Evolutionary conservation across 2,329 filamentous ascomycete genomes (phyloP), one percentile per base, ranked within the genome.

Genomic region (Pestalotiopsis sp.): DNA sequence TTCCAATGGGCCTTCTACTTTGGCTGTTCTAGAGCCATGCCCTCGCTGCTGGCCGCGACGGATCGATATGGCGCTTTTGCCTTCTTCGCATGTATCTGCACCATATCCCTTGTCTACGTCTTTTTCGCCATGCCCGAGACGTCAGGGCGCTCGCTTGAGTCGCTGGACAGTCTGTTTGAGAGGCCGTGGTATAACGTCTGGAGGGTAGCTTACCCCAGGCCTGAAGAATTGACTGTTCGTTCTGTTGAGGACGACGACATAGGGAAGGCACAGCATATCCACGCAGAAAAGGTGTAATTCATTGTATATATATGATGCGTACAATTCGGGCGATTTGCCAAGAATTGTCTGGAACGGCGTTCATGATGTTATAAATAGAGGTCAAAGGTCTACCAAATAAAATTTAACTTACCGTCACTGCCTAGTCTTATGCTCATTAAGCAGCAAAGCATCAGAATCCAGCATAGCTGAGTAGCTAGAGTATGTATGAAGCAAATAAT

Each of bases 1-100:
- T 79, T 83, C 36, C 82, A 85, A 27, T 85, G 77, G 77, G 76
- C 74, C 0, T 76, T 77, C 27, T 79, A 80, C 66, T 80, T 79
- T 58, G 78, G 77, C 0, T 78, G 77, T 56, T 79, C 78, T 0
- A 73, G 74, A 0, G 76, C 78, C 1, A 80, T 80, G 77, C 78
- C 77, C 1, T 78, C 76, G 0, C 72, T 80, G 1, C 60, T 80
- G 9, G 76, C 75, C 2, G 77, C 77, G 0, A 80, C 77, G 0
- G 65, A 79, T 2, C 71, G 76, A 1, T 78, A 74, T 6, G 77
- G 77, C 0, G 75, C 77, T 2, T 79, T 79, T 20, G 70, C 75
- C 25, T 78, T 79, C 23, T 79, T 78, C 65, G 68, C 73, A 0
- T 69, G 68, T 14, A 77, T 80, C 13, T 78, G 74, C 25, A 45